phyloP scores from a whole-genome alignment of 805 yeast genomes.

The Kodamaea sagamina region DNA sequence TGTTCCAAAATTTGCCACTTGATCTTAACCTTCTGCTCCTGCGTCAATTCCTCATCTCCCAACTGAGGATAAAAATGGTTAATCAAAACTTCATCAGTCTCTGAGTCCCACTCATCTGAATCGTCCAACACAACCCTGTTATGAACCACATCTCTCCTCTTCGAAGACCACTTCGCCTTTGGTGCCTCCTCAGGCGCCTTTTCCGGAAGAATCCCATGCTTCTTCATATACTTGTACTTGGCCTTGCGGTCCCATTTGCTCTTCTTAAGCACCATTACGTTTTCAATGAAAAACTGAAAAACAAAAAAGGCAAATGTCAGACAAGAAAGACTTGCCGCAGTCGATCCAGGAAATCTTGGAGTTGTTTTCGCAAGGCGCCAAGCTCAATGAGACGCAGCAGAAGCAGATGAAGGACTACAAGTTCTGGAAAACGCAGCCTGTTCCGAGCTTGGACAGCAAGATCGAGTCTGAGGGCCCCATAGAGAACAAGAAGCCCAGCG shows the following conservation, averaged over 20 bases:
- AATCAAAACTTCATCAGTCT: constrained; percentile 40
- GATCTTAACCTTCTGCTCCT: constrained; percentile 38
- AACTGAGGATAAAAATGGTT: constrained; percentile 43
- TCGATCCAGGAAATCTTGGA: constrained; percentile 61
- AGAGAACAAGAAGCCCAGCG: constrained; percentile 69
- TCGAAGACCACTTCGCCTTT: constrained; percentile 36
- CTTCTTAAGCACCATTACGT: constrained; percentile 42
- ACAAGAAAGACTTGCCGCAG: constrained; percentile 23
- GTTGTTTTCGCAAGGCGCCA: constrained; percentile 54
- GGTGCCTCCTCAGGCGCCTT: constrained; percentile 17
- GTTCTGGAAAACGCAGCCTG: constrained; percentile 99
- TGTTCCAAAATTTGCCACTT: constrained; percentile 36
- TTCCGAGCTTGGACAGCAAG: constrained; percentile 69
- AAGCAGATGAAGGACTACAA: constrained; percentile 78
- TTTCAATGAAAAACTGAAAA: neutral
- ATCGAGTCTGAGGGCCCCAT: constrained; percentile 79
- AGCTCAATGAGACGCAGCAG: constrained; percentile 56
- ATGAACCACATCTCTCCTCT: constrained; percentile 20
- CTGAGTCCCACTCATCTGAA: constrained; percentile 41
- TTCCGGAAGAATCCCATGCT: constrained; percentile 36
- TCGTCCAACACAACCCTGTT: constrained; percentile 26
- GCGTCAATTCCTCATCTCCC: constrained; percentile 33
- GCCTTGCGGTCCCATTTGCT: constrained; percentile 48
- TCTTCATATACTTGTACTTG: constrained; percentile 38
- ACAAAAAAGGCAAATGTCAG: constrained; percentile 9